phyloP scores from a whole-genome alignment of 2,329 filamentous ascomycete species.

The Aspergillus novofumigatus region DNA sequence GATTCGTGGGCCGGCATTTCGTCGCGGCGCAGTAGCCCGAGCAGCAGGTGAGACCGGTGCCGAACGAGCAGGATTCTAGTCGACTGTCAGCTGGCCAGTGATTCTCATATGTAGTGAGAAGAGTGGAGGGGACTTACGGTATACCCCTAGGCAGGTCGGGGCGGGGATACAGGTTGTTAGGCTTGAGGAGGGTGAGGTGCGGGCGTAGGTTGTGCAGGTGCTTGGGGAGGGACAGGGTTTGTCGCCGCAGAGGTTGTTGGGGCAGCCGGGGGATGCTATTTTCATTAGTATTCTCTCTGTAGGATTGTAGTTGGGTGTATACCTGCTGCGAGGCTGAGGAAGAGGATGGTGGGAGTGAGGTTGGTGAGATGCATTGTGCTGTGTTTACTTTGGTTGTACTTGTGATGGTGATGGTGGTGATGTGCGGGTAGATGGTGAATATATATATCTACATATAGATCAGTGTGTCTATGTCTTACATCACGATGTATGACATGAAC shows the following conservation, averaged over 20 bases:
- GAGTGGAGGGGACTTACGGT: no score
- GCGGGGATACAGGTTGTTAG: slow-evolving; percentile 21
- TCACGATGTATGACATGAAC: background rate
- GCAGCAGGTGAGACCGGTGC: slow-evolving; percentile 20
- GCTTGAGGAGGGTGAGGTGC: slow-evolving; percentile 11
- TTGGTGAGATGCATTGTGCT: background rate
- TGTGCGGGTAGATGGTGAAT: background rate
- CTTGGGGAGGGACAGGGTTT: background rate
- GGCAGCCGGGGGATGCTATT: background rate
- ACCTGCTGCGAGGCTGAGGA: background rate
- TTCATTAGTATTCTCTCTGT: no score
- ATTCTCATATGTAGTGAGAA: no score
- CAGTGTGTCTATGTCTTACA: no score
- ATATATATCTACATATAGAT: background rate
- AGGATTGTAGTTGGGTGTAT: no score
- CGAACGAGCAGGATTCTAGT: slow-evolving; percentile 18
- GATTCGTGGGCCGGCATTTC: slow-evolving; percentile 25
- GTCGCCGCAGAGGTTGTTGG: background rate
- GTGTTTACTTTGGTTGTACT: background rate
- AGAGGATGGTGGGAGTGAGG: background rate
- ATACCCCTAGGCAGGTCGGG: slow-evolving; percentile 22
- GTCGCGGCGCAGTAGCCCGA: slow-evolving; percentile 28
- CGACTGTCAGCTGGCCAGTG: no score
- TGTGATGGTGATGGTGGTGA: background rate
- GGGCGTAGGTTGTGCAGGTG: slow-evolving; percentile 5